These are phyloP conservation scores for Fraxinus greggii DNA, from an alignment of 305 asterid species.

Conservation along the genomic window DNA sequence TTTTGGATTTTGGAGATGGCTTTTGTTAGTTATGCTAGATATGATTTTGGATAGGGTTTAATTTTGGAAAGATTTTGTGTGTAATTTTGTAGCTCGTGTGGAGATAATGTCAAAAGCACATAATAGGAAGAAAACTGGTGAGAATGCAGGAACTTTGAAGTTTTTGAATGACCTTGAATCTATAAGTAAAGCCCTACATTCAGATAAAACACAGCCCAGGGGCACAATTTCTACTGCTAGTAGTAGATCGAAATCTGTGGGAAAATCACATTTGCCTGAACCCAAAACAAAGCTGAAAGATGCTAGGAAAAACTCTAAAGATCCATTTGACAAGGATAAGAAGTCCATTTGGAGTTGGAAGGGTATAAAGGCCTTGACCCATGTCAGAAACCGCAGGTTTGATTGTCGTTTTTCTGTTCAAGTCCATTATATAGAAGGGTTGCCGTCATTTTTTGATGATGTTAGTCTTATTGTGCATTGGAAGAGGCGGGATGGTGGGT, in stretches of 20 bases:
- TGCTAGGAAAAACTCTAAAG: conserved; percentile 32
- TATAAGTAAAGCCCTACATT: conserved; percentile 60
- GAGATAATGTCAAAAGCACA: conserved; percentile 66
- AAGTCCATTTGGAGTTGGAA: conserved; percentile 60
- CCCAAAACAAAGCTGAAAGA: conserved; percentile 29
- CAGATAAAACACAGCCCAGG: conserved; percentile 43
- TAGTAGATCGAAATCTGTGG: conserved; percentile 49
- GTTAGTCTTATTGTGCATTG: conserved; percentile 50
- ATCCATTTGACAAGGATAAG: conserved; percentile 48
- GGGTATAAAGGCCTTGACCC: conserved; percentile 43
- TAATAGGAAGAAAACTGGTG: conserved; percentile 61
- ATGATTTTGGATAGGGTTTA: conserved; percentile 17
- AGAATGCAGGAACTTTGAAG: conserved; percentile 58
- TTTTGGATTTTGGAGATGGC: neutral
- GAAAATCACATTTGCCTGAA: conserved; percentile 34
- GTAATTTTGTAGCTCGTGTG: conserved; percentile 36
- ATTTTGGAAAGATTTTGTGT: conserved; percentile 25
- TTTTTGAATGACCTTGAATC: conserved; percentile 69
- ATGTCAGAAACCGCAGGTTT: conserved; percentile 52
- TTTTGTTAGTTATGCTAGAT: neutral
- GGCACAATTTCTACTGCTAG: conserved; percentile 37
- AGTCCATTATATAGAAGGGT: conserved; percentile 76
- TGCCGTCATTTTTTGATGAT: conserved; percentile 48
- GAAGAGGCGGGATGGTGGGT: conserved; percentile 59
- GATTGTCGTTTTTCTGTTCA: conserved; percentile 63